Conservation (phyloP, 306 rosid species). For the Begonia fuchsioides region DNA sequence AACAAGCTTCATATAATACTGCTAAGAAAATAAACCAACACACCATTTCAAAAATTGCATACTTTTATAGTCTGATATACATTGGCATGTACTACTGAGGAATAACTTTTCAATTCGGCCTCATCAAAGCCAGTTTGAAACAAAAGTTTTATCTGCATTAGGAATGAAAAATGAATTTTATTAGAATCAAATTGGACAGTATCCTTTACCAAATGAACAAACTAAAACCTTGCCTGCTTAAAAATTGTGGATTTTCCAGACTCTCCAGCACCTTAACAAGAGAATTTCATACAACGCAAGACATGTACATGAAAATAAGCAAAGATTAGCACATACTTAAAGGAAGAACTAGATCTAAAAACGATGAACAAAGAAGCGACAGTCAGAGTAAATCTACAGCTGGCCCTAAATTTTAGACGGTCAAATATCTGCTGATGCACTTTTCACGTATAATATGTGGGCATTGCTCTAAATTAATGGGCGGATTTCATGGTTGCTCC, state of each 20-base stretch:
- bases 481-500: neutral
- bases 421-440: no score
- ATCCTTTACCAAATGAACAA: conserved; percentile 1
- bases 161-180: neutral
- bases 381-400: no score
- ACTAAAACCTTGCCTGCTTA: conserved; percentile 59
- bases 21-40: conserved; percentile 62
- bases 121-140: conserved; percentile 75
- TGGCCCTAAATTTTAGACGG: no score
- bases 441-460: no score
- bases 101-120: conserved; percentile 46
- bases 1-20: no score
- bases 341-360: no score
- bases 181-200: no score
- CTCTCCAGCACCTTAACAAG: conserved; percentile 72
- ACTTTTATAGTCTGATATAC: conserved; percentile 99
- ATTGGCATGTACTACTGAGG: conserved; percentile 91
- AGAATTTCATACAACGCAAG: no score
- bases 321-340: no score
- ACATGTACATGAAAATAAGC: no score
- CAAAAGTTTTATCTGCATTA: conserved; percentile 75
- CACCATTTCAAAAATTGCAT: conserved; percentile 98
- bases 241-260: conserved; percentile 93
- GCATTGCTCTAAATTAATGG: neutral
- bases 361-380: no score